Evolutionary conservation across 768 basidiomycete genomes (phyloP).

Genomic region (Suillus fuscotomentosus): DNA sequence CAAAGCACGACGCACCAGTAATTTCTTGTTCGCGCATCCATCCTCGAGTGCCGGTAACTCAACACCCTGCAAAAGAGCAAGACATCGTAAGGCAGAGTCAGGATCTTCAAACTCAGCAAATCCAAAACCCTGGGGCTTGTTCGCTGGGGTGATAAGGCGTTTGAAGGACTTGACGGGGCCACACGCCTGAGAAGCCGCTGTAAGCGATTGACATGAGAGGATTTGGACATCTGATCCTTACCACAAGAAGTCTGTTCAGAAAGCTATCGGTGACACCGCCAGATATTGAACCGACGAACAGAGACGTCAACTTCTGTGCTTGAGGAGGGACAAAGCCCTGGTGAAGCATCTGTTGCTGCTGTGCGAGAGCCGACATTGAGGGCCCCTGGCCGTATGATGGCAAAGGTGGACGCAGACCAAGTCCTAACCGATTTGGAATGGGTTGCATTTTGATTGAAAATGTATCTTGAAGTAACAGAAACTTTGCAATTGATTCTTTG

Average conservation of each 20-base stretch:
- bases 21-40: constrained; percentile 58
- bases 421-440: constrained; percentile 72
- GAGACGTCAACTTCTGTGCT: constrained; percentile 64
- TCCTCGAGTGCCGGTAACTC: constrained; percentile 63
- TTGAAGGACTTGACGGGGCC: constrained; percentile 90
- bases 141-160: constrained; percentile 86
- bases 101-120: constrained; percentile 97
- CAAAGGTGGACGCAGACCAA: constrained; percentile 86
- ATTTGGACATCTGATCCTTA: constrained; percentile 36
- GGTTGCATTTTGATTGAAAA: constrained; percentile 52
- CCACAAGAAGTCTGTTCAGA: constrained; percentile 73
- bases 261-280: constrained; percentile 86
- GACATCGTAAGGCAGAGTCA: constrained; percentile 80
- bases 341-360: constrained; percentile 66
- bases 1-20: constrained; percentile 57
- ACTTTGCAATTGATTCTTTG: background rate
- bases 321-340: constrained; percentile 64
- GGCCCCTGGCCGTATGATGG: constrained; percentile 89
- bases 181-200: constrained; percentile 60
- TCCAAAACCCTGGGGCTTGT: constrained; percentile 95
- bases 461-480: background rate
- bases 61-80: constrained; percentile 60
- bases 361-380: constrained; percentile 88
- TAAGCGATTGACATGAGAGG: background rate
- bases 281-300: constrained; percentile 95